Evolutionary conservation across 108 stramenopile genomes (phyloP), one percentile per base, ranked within the genome.

Genomic region (Cyclotella baltica): DNA sequence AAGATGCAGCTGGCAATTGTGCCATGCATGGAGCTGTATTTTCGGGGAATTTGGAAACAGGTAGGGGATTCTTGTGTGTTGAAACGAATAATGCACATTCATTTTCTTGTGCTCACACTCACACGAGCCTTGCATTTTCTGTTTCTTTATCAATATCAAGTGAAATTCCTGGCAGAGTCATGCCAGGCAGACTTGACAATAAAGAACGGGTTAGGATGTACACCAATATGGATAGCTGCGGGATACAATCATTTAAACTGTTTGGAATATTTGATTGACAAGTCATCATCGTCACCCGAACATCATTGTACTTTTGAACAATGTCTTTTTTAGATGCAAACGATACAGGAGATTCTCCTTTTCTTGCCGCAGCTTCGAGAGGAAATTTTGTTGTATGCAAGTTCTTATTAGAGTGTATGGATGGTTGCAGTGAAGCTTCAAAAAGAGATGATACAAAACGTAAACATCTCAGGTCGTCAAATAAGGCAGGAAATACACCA

Each of bases 21-120:
- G 83, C 86, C 10, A 40, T 86, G 22, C 78, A 81, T 38, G 83
- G 83, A 19, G 81, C 81, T 48, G 70, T 70, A 8, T 86, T 86
- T 50, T 62, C 58, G 10, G 86, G 83, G 6, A 83, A 86, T 57
- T 73, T 81, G 66, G 79, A 80, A 50, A 56, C 61, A 56, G 55
- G 55, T 56, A 3, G 25, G 55, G 20, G n/a, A 11, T 2, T 3
- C n/a, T n/a, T n/a, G n/a, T n/a, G n/a, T n/a, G n/a, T n/a, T n/a
- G n/a, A n/a, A n/a, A n/a, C n/a, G n/a, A n/a, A n/a, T n/a, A n/a
- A n/a, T n/a, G n/a, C n/a, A n/a, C n/a, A n/a, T n/a, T n/a, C n/a
- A n/a, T n/a, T n/a, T n/a, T n/a, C n/a, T n/a, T n/a, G n/a, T n/a
- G n/a, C n/a, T n/a, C n/a, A n/a, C n/a, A n/a, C n/a, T n/a, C n/a